phyloP scores from a whole-genome alignment of 2,329 filamentous ascomycete species.

The Monosporascus cannonballus region DNA sequence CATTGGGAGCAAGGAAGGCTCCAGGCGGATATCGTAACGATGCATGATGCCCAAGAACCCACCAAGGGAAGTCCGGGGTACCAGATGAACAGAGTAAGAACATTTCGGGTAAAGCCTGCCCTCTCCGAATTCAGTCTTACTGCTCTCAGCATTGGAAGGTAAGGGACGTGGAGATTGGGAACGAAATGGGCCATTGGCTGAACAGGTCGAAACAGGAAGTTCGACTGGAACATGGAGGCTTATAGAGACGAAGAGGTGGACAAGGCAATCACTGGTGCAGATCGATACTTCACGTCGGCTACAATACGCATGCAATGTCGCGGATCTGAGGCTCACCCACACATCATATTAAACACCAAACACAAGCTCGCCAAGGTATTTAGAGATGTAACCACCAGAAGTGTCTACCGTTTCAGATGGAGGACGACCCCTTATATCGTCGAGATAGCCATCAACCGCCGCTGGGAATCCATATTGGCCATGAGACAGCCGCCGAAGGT shows the following conservation, averaged over 20 bases:
- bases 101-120: conserved; percentile 3
- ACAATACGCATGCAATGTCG: conserved; percentile 11
- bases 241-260: conserved; percentile 17
- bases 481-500: conserved; percentile 12
- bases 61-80: conserved; percentile 1
- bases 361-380: conserved; percentile 14
- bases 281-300: conserved; percentile 18
- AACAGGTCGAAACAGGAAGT: conserved; percentile 12
- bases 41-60: background rate
- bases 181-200: background rate
- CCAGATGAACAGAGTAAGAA: conserved; percentile 6
- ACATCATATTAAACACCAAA: conserved; percentile 12
- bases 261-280: conserved; percentile 14
- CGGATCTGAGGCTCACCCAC: conserved; percentile 21
- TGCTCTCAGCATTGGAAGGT: conserved; percentile 28
- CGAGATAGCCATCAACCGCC: conserved; percentile 29
- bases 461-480: conserved; percentile 20
- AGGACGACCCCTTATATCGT: conserved; percentile 25
- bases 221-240: conserved; percentile 33
- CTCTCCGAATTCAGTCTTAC: conserved; percentile 18
- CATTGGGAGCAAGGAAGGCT: conserved; percentile 11
- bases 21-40: conserved; percentile 8
- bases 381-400: conserved; percentile 25
- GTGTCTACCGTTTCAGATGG: conserved; percentile 27
- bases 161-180: conserved; percentile 4